Conservation (phyloP, 768 basidiomycete species). For the Russula sp. region DNA sequence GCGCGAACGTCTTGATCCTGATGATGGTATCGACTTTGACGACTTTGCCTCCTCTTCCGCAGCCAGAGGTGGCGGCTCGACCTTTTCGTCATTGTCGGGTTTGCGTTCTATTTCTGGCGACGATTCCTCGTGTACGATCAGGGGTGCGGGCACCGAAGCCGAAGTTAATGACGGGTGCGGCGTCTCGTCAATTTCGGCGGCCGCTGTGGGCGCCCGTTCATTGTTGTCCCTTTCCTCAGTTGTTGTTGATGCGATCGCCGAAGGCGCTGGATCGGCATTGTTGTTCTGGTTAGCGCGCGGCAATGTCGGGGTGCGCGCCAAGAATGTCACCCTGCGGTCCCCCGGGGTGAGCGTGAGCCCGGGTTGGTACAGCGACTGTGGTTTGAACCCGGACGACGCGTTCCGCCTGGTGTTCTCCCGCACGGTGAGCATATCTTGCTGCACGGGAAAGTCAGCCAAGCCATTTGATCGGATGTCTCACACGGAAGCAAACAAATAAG, state of each 20-base stretch:
- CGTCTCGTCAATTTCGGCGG: background rate
- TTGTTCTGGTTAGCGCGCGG: background rate
- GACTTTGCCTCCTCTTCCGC: background rate
- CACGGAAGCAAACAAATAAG: background rate
- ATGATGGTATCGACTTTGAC: background rate
- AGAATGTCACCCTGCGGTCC: conserved; percentile 38
- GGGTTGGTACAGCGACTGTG: conserved; percentile 12
- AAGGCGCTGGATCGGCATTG: background rate
- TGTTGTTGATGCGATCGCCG: background rate
- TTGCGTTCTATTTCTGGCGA: background rate
- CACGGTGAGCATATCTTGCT: conserved; percentile 27
- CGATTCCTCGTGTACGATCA: background rate
- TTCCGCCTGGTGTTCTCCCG: conserved; percentile 39
- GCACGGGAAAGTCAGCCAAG: background rate
- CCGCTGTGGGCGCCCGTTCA: background rate
- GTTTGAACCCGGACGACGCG: conserved; percentile 24
- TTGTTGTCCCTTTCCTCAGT: background rate
- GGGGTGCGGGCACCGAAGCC: background rate
- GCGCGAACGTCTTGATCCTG: no score
- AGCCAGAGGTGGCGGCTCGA: background rate
- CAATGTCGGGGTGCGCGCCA: background rate
- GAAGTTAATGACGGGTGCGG: background rate
- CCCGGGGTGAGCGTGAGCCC: conserved; percentile 5
- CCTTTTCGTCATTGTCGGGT: background rate
- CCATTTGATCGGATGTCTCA: background rate